Evolutionary conservation across 2,329 filamentous ascomycete species (phyloP).

Genomic region (Sclerotinia sclerotiorum): DNA sequence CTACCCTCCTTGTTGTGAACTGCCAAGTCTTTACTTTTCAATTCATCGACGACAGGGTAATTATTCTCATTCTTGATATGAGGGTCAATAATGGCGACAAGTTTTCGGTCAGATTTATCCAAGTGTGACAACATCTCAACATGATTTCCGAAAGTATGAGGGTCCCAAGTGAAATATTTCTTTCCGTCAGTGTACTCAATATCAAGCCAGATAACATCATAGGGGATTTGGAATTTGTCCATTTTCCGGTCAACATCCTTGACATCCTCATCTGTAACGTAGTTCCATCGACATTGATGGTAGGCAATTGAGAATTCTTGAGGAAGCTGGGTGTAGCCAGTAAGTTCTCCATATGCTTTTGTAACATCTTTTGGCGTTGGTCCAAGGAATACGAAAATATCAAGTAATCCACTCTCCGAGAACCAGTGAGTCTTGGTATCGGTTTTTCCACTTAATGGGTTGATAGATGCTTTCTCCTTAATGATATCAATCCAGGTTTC

Average conservation of each 20-base stretch:
- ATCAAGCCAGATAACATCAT: conserved; percentile 98
- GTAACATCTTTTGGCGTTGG: conserved; percentile 81
- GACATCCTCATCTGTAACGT: conserved; percentile 94
- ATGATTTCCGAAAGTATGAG: conserved; percentile 82
- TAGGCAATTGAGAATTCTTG: conserved; percentile 91
- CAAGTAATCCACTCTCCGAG: conserved; percentile 84
- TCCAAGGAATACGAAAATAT: conserved; percentile 92
- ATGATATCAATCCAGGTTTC: conserved; percentile 97
- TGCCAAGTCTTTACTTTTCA: conserved; percentile 80
- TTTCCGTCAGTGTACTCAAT: conserved; percentile 96
- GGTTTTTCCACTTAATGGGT: conserved; percentile 74
- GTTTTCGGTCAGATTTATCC: conserved; percentile 79
- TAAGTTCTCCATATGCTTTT: conserved; percentile 82
- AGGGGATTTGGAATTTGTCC: conserved; percentile 91
- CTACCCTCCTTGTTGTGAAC: conserved; percentile 88
- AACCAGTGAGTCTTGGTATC: conserved; percentile 95
- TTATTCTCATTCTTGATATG: conserved; percentile 91
- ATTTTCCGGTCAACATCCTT: conserved; percentile 96
- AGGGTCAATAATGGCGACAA: conserved; percentile 93
- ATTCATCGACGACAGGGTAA: conserved; percentile 74
- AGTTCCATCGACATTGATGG: conserved; percentile 99
- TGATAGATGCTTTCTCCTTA: conserved; percentile 71
- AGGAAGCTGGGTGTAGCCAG: conserved; percentile 85
- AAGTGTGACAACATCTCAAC: conserved; percentile 85
- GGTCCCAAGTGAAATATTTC: conserved; percentile 98